Evolutionary conservation across 768 basidiomycete species (phyloP).

Genomic region (Asterophora lycoperdoides): DNA sequence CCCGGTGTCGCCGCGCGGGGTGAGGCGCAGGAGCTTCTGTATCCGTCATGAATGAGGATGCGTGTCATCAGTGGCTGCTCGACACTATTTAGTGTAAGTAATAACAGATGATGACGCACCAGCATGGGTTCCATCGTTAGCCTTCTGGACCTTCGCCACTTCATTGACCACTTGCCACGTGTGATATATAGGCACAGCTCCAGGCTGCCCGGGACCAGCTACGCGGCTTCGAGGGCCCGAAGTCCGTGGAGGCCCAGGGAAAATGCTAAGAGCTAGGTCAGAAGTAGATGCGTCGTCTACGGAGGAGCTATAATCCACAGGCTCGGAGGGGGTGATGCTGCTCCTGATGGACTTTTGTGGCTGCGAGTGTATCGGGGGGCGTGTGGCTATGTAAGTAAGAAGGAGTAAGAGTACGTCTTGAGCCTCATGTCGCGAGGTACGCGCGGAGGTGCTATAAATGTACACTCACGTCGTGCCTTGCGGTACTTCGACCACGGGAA

Average conservation of each 20-base stretch:
- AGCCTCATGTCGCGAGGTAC: neutral
- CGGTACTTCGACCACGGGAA: neutral
- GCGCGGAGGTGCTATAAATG: neutral
- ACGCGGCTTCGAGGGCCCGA: neutral
- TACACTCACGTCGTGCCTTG: neutral
- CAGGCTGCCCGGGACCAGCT: neutral
- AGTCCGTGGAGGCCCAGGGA: neutral
- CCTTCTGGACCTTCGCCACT: slow-evolving; percentile 5
- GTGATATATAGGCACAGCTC: slow-evolving; percentile 2
- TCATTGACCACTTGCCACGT: neutral
- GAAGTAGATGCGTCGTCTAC: neutral
- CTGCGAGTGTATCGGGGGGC: neutral
- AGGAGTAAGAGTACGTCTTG: neutral
- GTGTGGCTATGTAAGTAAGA: neutral
- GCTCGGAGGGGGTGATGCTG: neutral
- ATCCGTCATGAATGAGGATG: neutral
- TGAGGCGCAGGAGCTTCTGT: slow-evolving; percentile 5
- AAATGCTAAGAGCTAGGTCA: too few relatives aligned
- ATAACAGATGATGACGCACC: slow-evolving; percentile 6
- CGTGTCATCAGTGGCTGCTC: slow-evolving; percentile 6
- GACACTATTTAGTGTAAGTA: neutral
- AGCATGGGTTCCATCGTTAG: neutral
- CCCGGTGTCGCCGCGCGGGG: slow-evolving; percentile 7
- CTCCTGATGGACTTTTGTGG: neutral
- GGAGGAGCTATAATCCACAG: neutral